Evolutionary conservation across 495 filamentous ascomycete genomes (phyloP).

Genomic region (Lophium mytilinum): DNA sequence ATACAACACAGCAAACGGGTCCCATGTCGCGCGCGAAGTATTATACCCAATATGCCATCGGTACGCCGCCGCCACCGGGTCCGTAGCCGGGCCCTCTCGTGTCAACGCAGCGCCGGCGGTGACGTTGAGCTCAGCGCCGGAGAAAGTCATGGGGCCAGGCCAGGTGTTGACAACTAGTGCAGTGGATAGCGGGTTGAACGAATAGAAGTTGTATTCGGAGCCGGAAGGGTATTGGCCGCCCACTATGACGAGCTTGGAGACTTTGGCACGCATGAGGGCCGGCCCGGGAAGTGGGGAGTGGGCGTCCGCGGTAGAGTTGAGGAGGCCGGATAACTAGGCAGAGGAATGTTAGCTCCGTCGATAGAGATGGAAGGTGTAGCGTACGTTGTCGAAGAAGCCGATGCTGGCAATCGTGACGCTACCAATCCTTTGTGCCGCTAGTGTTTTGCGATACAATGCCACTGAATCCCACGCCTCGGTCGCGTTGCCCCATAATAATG

Average conservation of each 20-base stretch:
- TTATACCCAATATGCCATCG: conserved; percentile 32
- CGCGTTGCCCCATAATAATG: conserved; percentile 21
- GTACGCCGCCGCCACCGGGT: conserved; percentile 39
- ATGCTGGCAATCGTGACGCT: conserved; percentile 41
- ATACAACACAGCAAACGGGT: conserved; percentile 40
- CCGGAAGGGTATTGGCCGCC: conserved; percentile 41
- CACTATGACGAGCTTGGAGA: conserved; percentile 41
- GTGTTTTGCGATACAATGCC: conserved; percentile 35
- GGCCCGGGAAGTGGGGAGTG: conserved; percentile 31
- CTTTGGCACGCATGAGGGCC: conserved; percentile 35
- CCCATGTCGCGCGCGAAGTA: conserved; percentile 35
- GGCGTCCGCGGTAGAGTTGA: conserved; percentile 34
- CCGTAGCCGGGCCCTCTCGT: conserved; percentile 19
- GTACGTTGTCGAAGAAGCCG: conserved; percentile 15
- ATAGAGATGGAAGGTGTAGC: too few relatives aligned
- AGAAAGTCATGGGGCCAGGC: conserved; percentile 31
- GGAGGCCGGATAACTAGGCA: conserved; percentile 29
- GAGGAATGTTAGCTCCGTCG: too few relatives aligned
- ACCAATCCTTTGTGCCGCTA: conserved; percentile 30
- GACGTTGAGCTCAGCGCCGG: conserved; percentile 34
- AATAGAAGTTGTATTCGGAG: conserved; percentile 39
- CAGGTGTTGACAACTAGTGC: conserved; percentile 38
- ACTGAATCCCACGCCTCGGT: conserved; percentile 38
- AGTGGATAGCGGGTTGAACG: conserved; percentile 28
- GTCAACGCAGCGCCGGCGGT: conserved; percentile 33